Conservation (phyloP, 2,329 filamentous ascomycete genomes). For the Nemania sp. region DNA sequence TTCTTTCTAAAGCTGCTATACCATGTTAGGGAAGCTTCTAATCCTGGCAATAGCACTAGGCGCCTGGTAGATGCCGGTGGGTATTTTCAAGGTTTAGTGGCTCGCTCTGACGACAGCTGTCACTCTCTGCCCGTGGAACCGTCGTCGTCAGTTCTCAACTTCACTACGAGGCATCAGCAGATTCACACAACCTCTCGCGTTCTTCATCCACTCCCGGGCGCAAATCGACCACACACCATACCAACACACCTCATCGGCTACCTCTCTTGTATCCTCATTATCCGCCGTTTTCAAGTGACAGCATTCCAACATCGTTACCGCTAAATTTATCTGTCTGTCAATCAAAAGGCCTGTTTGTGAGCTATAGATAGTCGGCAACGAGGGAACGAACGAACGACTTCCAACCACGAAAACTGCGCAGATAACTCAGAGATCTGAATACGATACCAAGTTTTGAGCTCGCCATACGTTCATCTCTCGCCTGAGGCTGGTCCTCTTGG, state of each 20-base stretch:
- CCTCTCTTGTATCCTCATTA: not conserved
- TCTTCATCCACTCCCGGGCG: not conserved
- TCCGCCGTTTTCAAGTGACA: not conserved
- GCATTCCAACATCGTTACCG: not conserved
- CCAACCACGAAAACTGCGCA: constrained; percentile 5
- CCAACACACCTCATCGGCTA: not conserved
- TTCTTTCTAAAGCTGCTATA: not conserved
- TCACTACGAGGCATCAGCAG: no score
- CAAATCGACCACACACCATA: not conserved
- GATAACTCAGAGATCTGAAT: not conserved
- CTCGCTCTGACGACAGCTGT: constrained; percentile 36
- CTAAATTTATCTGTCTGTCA: not conserved
- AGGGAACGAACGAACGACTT: no score
- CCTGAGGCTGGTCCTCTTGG: constrained; percentile 31
- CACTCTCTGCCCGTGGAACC: constrained; percentile 11
- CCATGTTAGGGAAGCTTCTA: not conserved
- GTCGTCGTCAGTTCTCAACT: constrained; percentile 4
- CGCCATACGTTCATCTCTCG: constrained; percentile 14
- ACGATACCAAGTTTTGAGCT: constrained; percentile 6
- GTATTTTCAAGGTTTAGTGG: constrained; percentile 23
- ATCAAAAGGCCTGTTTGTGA: constrained; percentile 12
- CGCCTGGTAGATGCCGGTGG: constrained; percentile 1
- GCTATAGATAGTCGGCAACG: not conserved
- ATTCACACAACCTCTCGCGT: not conserved
- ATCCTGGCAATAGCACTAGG: not conserved